phyloP scores from a whole-genome alignment of 176 grass and related monocot species.

The Paspalum notatum region DNA sequence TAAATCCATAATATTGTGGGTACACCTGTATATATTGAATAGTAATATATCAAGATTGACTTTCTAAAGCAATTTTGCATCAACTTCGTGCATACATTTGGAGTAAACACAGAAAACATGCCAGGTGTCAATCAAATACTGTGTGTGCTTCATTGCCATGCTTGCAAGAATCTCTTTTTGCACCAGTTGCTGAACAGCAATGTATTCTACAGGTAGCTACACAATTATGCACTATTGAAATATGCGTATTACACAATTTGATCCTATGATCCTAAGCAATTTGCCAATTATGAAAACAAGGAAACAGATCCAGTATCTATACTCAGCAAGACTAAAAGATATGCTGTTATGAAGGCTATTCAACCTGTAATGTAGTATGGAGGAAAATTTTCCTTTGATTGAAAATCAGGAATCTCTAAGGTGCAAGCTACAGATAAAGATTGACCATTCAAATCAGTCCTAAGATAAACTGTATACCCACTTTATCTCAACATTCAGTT shows the following conservation, averaged over 20 bases:
- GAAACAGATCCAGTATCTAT: constrained; percentile 10
- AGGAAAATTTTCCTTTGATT: background rate
- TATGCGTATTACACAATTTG: background rate
- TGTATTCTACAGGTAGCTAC: background rate
- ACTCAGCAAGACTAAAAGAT: background rate
- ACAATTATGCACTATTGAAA: background rate
- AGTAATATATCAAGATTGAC: background rate
- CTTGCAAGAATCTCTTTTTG: background rate
- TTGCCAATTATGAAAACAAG: background rate
- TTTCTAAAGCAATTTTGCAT: constrained; percentile 3
- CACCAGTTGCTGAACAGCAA: constrained; percentile 5
- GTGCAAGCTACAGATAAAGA: background rate
- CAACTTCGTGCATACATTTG: background rate
- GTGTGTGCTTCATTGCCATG: background rate
- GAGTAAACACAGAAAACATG: background rate
- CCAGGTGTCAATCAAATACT: background rate
- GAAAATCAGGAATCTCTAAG: background rate
- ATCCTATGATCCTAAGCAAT: background rate
- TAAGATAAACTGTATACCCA: background rate
- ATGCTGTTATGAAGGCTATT: background rate
- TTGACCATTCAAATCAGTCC: background rate
- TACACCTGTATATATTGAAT: constrained; percentile 61
- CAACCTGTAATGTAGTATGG: background rate
- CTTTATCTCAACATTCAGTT: constrained; percentile 13
- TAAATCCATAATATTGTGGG: constrained; percentile 94